Evolutionary conservation across 345 rosid species (phyloP), one percentile per base, ranked within the genome.

Genomic region (Luvunga scandens): DNA sequence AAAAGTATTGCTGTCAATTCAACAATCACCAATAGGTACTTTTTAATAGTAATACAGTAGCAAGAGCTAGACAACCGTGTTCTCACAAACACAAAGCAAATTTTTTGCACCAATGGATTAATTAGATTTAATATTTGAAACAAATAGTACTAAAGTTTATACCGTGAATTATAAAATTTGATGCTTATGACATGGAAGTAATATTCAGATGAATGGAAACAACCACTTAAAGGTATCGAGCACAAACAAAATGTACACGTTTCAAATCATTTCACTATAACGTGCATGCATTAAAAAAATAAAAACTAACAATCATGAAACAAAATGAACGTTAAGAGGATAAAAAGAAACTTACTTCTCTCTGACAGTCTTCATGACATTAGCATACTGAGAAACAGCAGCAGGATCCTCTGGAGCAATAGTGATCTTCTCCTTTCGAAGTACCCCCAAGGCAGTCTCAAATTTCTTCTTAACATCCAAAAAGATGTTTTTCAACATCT

Each of bases 401-500:
- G 97, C 90, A 28, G 94, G 94, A 84, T 97, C 94, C 45, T 93
- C 91, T 24, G 99, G 98, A 73, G 75, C 93, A 72, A 97, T 90
- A 81, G 93, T 93, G 87, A 97, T 94, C 84, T 93, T 94, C 84
- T 97, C 99, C 90, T 91, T 90, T 24, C 89, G 86, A 75, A 94
- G 85, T 80, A 94, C 72, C 66, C 94, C 98, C 57, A 97, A 75
- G 28, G 98, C 98, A 4, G 90, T 85, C 84, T 90, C 93, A 71
- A 88, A 97, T 68, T 97, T 94, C 74, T 87, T 88, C 90, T 91
- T 93, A 70, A 97, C 87, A 4, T 94, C 99, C 82, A 88, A 75
- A 82, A 91, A 97, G 83, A 97, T 86, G 82, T 88, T 85, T 93
- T 97, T 97, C 91, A 97, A 80, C 94, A 94, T 90, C 89, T 90